Base-by-base conservation (phyloP, 2,329 filamentous ascomycete species). In the Cladorrhinum sp. region DNA sequence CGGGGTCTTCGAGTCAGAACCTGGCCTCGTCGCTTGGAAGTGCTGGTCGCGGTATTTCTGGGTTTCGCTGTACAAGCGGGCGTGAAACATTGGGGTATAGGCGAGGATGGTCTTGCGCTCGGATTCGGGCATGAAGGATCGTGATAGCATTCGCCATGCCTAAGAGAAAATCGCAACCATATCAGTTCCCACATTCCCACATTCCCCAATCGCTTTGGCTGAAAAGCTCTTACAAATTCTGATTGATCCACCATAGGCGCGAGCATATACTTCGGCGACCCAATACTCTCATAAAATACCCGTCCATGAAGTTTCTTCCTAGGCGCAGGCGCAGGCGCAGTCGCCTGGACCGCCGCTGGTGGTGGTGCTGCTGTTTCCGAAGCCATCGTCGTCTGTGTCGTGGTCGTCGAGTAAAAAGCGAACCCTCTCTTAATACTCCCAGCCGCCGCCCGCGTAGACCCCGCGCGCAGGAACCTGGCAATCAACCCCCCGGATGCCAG, bases 231-330 rank as follows among this genome's bases (percentile, higher is more conserved):
- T 80, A 96, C 93, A 79, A 98, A 97, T 79, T 99, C 95, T 30
- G 92, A 97, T 75, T 97, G 91, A 72, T 99, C 94, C 21, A 99
- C 95, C 95, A 99, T 99, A 36, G 95, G 95, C 33, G 95, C 95
- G 59, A 99, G 83, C 28, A 99, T 86, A 66, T 90, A 88, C 76
- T 91, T 96, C 1, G 95, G 95, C 62, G 89, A 93, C 21, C 95
- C 95, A 64, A 99, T 89, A 72, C 91, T 96, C 78, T 97, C 87
- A 72, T 98, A 99, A 73, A 99, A 98, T 12, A 90, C 90, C 61
- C 95, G 82, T 0, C 95, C 95, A 68, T 90, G 86, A 21, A 96
- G 79, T 74, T 68, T 66, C 24, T 30, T 59, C 26, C 56, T 53
- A 2, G 62, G 50, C 23, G 39, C 50, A 21, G 18, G 64, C 42